Percentiles rank a stretch among this genome's conserved stretches.
Conservation (phyloP, 257 asterid species). For the Osmanthus fragrans region DNA sequence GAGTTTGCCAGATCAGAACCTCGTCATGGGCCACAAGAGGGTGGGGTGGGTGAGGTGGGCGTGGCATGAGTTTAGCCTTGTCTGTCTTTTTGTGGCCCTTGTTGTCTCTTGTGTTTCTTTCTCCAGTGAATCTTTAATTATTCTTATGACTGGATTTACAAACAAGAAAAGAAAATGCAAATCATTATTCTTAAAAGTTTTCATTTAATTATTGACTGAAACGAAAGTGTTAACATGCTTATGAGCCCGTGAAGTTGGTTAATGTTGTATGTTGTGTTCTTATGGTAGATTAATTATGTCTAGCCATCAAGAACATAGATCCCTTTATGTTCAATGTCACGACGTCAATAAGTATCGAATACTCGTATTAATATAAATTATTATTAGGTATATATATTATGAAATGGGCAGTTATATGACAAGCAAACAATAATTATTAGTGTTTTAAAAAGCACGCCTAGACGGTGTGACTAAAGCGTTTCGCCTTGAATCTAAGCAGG, state of each 20-base stretch:
- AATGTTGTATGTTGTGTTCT: background rate
- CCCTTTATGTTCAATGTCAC: background rate
- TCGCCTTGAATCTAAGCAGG: too few species aligned
- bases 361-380: too few species aligned
- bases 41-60: constrained; percentile 5
- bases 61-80: background rate
- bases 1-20: constrained; percentile 86
- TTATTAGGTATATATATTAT: too few species aligned
- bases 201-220: background rate
- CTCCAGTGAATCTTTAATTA: constrained; percentile 30
- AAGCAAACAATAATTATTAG: too few species aligned
- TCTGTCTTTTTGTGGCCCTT: constrained; percentile 47
- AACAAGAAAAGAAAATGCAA: constrained; percentile 38
- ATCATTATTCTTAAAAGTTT: constrained; percentile 45
- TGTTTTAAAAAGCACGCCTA: too few species aligned
- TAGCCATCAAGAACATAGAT: background rate
- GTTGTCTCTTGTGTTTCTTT: constrained; percentile 44
- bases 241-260: background rate
- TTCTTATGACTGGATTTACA: constrained; percentile 27
- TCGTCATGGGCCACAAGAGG: constrained; percentile 30
- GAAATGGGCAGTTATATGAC: too few species aligned
- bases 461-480: too few species aligned
- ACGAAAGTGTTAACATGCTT: background rate
- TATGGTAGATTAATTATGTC: background rate
- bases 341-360: too few species aligned